Conservation (phyloP, 2,329 filamentous ascomycete species). For the Pseudogymnoascus sp. region DNA sequence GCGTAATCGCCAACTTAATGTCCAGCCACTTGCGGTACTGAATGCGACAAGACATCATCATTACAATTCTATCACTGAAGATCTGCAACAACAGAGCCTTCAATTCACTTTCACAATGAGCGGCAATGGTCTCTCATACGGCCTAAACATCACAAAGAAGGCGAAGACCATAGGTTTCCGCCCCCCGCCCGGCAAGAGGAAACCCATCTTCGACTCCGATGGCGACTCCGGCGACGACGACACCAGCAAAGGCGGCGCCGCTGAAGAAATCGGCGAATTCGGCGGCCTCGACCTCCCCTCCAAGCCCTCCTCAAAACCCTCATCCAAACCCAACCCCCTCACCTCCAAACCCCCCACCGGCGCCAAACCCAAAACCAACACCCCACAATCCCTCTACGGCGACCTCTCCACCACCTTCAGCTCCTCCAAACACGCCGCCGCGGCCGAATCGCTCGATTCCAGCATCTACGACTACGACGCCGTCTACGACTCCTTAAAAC, state of each 20-base stretch:
- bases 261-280: conserved; percentile 53
- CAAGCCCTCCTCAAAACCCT: conserved; percentile 60
- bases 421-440: conserved; percentile 54
- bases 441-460: conserved; percentile 58
- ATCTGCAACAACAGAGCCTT: not conserved
- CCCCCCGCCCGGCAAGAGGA: conserved; percentile 40
- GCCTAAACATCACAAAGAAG: conserved; percentile 55
- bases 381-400: conserved; percentile 34
- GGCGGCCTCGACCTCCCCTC: conserved; percentile 34
- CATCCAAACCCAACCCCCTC: conserved; percentile 51
- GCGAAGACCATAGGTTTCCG: conserved; percentile 35
- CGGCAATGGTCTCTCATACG: conserved; percentile 40
- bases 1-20: conserved; percentile 2
- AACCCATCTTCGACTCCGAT: conserved; percentile 50
- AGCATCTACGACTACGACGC: conserved; percentile 80
- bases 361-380: conserved; percentile 14
- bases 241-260: conserved; percentile 26
- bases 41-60: not conserved
- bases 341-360: conserved; percentile 42
- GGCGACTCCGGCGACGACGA: conserved; percentile 47
- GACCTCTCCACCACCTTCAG: conserved; percentile 59
- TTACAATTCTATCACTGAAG: not conserved
- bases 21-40: not conserved
- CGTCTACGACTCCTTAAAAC: conserved; percentile 69
- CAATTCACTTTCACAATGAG: conserved; percentile 21